Evolutionary conservation across 306 rosid genomes (phyloP).

Genomic region (Cucurbita ficifolia): DNA sequence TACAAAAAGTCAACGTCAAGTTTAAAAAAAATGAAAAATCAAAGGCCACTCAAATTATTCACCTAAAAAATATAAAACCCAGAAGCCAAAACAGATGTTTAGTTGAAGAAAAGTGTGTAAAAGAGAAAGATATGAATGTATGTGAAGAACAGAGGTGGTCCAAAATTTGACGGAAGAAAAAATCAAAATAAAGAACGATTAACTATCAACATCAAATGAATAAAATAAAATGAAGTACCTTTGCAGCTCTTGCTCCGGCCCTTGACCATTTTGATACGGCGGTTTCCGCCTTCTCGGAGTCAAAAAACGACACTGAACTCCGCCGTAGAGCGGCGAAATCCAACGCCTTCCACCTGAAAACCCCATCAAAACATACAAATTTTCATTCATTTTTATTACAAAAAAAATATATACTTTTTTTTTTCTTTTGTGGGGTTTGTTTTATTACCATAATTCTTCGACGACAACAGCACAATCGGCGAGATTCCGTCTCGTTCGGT

Average conservation of each 20-base stretch:
- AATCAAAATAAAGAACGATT: background rate
- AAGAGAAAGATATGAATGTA: background rate
- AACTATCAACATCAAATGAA: background rate
- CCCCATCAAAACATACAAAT: background rate
- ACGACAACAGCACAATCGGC: slow-evolving; percentile 82
- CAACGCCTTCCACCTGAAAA: slow-evolving; percentile 65
- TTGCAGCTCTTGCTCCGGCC: slow-evolving; percentile 70
- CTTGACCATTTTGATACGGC: slow-evolving; percentile 66
- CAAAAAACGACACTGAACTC: slow-evolving; percentile 41
- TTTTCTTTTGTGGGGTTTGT: background rate
- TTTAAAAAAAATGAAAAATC: background rate
- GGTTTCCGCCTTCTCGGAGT: slow-evolving; percentile 49
- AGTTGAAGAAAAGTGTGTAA: background rate
- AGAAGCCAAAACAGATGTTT: background rate
- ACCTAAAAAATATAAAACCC: background rate
- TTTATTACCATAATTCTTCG: slow-evolving; percentile 68
- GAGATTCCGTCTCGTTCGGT: slow-evolving; percentile 50
- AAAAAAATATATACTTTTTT: background rate
- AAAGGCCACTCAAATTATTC: background rate
- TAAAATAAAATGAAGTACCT: slow-evolving; percentile 25
- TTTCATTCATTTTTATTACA: background rate
- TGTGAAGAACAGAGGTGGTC: background rate
- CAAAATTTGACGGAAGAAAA: background rate
- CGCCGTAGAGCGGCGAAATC: slow-evolving; percentile 42
- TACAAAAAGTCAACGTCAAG: background rate